phyloP scores from a whole-genome alignment of 306 rosid species.

The Macrotyloma uniflorum region DNA sequence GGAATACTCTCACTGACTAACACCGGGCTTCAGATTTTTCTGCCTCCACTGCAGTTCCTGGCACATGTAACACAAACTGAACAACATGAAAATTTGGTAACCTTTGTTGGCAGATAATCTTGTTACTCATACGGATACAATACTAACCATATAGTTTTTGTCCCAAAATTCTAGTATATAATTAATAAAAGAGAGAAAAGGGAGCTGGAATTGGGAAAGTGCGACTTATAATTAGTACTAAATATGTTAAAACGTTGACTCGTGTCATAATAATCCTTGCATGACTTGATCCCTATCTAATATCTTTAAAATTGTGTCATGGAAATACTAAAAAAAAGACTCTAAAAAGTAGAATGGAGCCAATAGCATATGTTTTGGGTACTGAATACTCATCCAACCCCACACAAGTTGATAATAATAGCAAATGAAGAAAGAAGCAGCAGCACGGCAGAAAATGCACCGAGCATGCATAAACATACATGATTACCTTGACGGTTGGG shows the following conservation, averaged over 20 bases:
- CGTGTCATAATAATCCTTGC: background rate
- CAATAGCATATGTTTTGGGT: slow-evolving; percentile 13
- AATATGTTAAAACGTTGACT: slow-evolving; percentile 21
- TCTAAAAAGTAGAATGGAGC: slow-evolving; percentile 30
- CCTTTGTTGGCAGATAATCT: slow-evolving; percentile 7
- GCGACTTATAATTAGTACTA: slow-evolving; percentile 7
- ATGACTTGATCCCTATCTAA: slow-evolving; percentile 25
- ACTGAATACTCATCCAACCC: slow-evolving; percentile 35
- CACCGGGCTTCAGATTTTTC: slow-evolving; percentile 46
- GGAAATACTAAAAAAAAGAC: background rate
- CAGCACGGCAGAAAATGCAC: slow-evolving; percentile 39
- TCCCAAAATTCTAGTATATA: background rate
- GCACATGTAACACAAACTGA: slow-evolving; percentile 40
- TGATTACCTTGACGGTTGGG: slow-evolving; percentile 41
- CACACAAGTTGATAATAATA: slow-evolving; percentile 32
- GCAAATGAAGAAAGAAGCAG: slow-evolving; percentile 36
- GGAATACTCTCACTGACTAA: slow-evolving; percentile 41
- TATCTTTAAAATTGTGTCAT: slow-evolving; percentile 19
- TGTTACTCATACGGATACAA: slow-evolving; percentile 4
- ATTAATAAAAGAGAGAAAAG: background rate
- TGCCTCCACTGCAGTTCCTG: slow-evolving; percentile 38
- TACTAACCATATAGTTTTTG: background rate
- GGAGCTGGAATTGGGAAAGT: slow-evolving; percentile 28
- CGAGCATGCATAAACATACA: slow-evolving; percentile 42
- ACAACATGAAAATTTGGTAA: slow-evolving; percentile 25